A percentile compares a stretch with the other conserved stretches of the same genome.
phyloP scores from a whole-genome alignment of 345 rosid species.

The Eucalyptus microcorys region DNA sequence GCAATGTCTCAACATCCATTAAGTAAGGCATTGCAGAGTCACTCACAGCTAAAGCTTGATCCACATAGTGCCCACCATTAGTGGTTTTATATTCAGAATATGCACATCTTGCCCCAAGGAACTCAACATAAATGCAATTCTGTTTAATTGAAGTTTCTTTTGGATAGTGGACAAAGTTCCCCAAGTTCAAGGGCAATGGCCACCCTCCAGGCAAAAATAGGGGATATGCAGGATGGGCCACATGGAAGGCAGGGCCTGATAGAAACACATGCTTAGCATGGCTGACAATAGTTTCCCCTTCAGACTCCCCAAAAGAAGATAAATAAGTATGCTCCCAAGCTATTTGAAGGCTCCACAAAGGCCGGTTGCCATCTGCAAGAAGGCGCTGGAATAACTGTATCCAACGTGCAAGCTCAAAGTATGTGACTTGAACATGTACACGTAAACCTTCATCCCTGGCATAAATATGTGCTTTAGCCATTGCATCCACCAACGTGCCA shows the following conservation, averaged over 20 bases:
- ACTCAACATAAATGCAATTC: constrained; percentile 73
- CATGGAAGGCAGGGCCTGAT: constrained; percentile 15
- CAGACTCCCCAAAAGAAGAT: constrained; percentile 66
- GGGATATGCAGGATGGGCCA: constrained; percentile 13
- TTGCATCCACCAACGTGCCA: constrained; percentile 45
- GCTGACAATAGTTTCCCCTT: constrained; percentile 41
- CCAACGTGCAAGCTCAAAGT: constrained; percentile 91
- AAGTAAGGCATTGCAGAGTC: constrained; percentile 3
- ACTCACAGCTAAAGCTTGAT: constrained; percentile 6
- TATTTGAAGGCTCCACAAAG: constrained; percentile 69
- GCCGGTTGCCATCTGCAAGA: constrained; percentile 55
- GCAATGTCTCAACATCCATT: constrained; percentile 20
- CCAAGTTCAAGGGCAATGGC: constrained; percentile 61
- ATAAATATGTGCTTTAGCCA: constrained; percentile 81
- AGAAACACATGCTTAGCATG: constrained; percentile 41
- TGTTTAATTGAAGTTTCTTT: constrained; percentile 57
- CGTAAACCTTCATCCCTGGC: constrained; percentile 46
- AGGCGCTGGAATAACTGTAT: constrained; percentile 73
- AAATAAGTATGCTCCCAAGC: constrained; percentile 94
- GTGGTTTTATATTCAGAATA: constrained; percentile 12
- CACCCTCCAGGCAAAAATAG: constrained; percentile 77
- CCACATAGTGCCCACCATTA: background rate
- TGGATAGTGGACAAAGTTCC: constrained; percentile 50
- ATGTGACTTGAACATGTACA: constrained; percentile 38
- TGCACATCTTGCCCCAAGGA: constrained; percentile 57